Percentiles rank a stretch among this genome's conserved stretches.
Evolutionary conservation across 2,329 filamentous ascomycete genomes (phyloP).

Genomic region (Xenoacremonium recifei): DNA sequence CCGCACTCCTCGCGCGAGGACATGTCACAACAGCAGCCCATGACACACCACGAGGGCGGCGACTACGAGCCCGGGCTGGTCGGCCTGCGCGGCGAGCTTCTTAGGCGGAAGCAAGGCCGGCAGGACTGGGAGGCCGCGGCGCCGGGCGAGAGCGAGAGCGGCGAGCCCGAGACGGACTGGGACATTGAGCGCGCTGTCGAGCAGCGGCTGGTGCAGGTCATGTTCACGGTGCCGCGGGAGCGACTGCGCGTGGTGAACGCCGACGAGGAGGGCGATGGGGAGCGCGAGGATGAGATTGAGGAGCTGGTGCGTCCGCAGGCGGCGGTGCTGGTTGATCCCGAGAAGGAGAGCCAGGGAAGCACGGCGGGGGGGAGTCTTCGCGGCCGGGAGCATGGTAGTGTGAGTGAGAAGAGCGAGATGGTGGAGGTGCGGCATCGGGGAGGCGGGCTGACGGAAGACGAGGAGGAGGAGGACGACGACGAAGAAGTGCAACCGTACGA

Average conservation of each 20-base stretch:
- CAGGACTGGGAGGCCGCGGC: slow-evolving; percentile 49
- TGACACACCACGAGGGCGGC: slow-evolving; percentile 32
- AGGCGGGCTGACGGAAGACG: neutral
- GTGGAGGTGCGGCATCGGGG: too few species aligned
- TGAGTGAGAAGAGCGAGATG: slow-evolving; percentile 4
- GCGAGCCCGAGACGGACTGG: slow-evolving; percentile 72
- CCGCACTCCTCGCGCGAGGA: slow-evolving; percentile 26
- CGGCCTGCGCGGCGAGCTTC: slow-evolving; percentile 46
- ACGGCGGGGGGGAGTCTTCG: slow-evolving; percentile 6
- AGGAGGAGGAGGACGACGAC: neutral
- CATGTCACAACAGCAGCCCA: slow-evolving; percentile 30
- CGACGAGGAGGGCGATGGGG: slow-evolving; percentile 44
- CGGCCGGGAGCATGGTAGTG: slow-evolving; percentile 5
- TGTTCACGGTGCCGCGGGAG: slow-evolving; percentile 92
- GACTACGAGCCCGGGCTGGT: slow-evolving; percentile 46
- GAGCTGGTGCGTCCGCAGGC: slow-evolving; percentile 26
- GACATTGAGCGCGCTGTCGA: slow-evolving; percentile 74
- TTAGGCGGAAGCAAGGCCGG: slow-evolving; percentile 55
- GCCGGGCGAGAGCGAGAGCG: slow-evolving; percentile 29
- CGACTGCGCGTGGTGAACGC: slow-evolving; percentile 87
- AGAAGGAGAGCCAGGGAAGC: slow-evolving; percentile 21
- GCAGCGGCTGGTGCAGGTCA: slow-evolving; percentile 72
- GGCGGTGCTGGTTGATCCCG: slow-evolving; percentile 43
- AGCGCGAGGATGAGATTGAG: slow-evolving; percentile 29
- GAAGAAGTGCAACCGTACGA: neutral